These are phyloP conservation scores for Ceratobasidium sp. DNA, from an alignment of 1,284 basidiomycete species.

Conservation along the genomic window DNA sequence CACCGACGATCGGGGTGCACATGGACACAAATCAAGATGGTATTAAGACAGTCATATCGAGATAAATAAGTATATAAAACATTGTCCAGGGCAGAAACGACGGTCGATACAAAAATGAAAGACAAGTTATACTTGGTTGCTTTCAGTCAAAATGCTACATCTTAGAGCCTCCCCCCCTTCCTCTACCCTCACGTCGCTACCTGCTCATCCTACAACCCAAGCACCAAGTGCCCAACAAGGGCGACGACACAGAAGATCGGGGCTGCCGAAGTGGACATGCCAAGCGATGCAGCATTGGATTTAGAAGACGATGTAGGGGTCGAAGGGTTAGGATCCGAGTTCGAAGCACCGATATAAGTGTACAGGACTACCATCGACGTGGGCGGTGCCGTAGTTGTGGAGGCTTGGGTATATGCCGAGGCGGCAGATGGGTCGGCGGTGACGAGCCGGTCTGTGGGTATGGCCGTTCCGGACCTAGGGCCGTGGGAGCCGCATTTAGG, in stretches of 20 bases:
- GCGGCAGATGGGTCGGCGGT: conserved; percentile 21
- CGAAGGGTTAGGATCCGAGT: not conserved
- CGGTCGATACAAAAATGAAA: conserved; percentile 11
- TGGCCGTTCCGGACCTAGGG: conserved; percentile 5
- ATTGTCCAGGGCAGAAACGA: not conserved
- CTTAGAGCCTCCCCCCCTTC: not conserved
- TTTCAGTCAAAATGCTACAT: conserved; percentile 23
- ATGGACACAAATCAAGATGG: no score
- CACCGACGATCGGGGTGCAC: no score
- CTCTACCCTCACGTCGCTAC: not conserved
- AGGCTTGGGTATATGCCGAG: not conserved
- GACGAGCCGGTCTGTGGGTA: conserved; percentile 34
- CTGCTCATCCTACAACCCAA: not conserved
- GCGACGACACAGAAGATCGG: not conserved
- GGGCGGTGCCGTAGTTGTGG: not conserved
- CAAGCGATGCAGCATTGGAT: not conserved
- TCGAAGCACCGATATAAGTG: not conserved
- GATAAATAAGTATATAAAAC: conserved; percentile 2
- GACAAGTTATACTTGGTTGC: not conserved
- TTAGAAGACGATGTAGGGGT: conserved; percentile 3
- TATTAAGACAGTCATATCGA: not conserved
- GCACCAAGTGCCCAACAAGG: conserved; percentile 11
- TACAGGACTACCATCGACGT: conserved; percentile 30
- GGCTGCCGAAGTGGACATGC: not conserved
- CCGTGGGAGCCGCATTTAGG: not conserved